Conservation (phyloP, 345 rosid genomes). For the Rhodomyrtus tomentosa region DNA sequence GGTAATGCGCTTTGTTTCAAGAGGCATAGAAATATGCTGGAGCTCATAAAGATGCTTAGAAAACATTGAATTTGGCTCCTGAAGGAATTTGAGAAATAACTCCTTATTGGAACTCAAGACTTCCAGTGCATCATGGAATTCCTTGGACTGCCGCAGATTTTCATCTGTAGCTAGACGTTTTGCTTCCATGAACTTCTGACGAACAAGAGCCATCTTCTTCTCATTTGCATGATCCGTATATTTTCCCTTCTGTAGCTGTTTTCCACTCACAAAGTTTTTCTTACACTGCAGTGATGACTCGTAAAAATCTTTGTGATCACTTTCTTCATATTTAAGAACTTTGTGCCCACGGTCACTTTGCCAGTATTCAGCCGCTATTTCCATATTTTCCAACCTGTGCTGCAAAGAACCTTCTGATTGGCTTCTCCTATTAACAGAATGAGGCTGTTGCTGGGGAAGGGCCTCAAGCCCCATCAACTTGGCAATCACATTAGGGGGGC, state of each 20-base stretch:
- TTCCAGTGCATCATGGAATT: constrained; percentile 75
- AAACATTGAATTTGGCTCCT: constrained; percentile 65
- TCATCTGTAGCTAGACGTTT: constrained; percentile 67
- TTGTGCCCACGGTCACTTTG: constrained; percentile 29
- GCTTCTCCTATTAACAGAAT: constrained; percentile 36
- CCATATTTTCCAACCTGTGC: constrained; percentile 43
- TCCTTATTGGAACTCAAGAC: constrained; percentile 71
- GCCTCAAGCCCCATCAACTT: constrained; percentile 97
- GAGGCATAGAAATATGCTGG: constrained; percentile 45
- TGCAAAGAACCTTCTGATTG: constrained; percentile 40
- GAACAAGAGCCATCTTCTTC: constrained; percentile 64
- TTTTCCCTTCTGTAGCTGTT: constrained; percentile 36
- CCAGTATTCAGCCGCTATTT: constrained; percentile 25
- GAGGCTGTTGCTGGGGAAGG: constrained; percentile 45
- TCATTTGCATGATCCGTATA: constrained; percentile 17
- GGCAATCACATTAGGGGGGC: constrained; percentile 71
- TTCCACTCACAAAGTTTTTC: constrained; percentile 28
- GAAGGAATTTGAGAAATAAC: constrained; percentile 56
- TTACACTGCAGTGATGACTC: constrained; percentile 55
- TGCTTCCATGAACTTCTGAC: constrained; percentile 78
- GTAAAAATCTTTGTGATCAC: constrained; percentile 45
- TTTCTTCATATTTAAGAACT: constrained; percentile 17
- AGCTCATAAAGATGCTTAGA: constrained; percentile 39
- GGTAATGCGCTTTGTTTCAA: constrained; percentile 73
- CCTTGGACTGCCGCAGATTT: constrained; percentile 63